Evolutionary conservation across 164 flowering plant species (phyloP).

Genomic region (Litsea cubeba): DNA sequence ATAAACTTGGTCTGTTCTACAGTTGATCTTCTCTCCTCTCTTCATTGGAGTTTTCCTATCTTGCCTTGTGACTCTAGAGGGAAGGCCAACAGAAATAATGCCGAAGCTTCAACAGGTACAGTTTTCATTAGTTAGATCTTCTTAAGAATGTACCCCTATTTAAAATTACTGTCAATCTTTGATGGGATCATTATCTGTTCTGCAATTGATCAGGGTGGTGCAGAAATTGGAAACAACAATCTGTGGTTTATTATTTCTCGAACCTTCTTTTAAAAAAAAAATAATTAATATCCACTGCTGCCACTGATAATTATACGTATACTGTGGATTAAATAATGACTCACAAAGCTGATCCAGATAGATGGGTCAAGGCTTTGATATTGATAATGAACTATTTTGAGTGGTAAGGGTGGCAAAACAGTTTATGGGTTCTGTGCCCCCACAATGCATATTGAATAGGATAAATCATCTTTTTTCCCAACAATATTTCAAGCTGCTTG

Average conservation of each 20-base stretch:
- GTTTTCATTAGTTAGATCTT: not conserved
- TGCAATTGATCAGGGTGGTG: not conserved
- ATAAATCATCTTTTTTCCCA: no score
- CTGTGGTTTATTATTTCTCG: not conserved
- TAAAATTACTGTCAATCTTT: not conserved
- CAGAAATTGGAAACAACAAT: not conserved
- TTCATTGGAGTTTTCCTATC: constrained; percentile 80
- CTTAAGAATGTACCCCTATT: not conserved
- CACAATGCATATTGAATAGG: no score
- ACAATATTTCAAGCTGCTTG: no score
- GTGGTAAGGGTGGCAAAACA: no score
- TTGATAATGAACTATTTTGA: no score
- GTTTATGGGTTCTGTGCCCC: no score
- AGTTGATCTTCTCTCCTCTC: constrained; percentile 80
- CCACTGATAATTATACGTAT: not conserved
- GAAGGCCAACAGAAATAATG: constrained; percentile 69
- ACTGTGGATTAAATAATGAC: not conserved
- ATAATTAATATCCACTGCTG: not conserved
- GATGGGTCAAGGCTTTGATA: no score
- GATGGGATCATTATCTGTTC: not conserved
- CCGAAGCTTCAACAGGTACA: constrained; percentile 87
- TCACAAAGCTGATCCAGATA: no score
- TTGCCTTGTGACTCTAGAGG: constrained; percentile 65
- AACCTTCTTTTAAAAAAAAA: not conserved
- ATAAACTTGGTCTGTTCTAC: constrained; percentile 17